Evolutionary conservation across 177 flowering plant genomes (phyloP).

Genomic region (Vitis hybrid): DNA sequence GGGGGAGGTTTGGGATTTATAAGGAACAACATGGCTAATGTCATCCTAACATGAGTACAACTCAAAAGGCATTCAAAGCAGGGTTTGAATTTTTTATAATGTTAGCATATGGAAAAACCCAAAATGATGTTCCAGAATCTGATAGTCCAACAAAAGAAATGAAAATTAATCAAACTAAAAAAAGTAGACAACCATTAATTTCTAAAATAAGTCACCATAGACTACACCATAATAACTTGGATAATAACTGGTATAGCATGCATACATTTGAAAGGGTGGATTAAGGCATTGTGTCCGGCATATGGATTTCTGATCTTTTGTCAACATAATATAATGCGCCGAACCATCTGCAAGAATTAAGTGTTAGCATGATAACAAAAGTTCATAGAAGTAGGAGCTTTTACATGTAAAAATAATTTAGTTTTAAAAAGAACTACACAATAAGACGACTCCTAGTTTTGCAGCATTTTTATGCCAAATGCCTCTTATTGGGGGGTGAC

Average conservation of each 20-base stretch:
- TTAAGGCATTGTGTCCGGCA: conserved; percentile 24
- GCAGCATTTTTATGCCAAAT: background rate
- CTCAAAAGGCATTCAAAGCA: background rate
- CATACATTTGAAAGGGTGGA: conserved; percentile 32
- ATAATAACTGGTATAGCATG: background rate
- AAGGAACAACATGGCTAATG: no score
- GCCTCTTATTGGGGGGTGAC: background rate
- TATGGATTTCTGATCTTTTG: conserved; percentile 33
- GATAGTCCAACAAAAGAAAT: background rate
- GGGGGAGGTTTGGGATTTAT: background rate
- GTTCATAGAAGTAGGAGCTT: background rate
- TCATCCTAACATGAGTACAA: background rate
- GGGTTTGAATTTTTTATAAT: background rate
- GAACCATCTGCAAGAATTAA: conserved; percentile 17
- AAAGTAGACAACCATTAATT: background rate
- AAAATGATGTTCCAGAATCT: background rate
- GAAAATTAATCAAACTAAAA: background rate
- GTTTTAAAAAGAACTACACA: background rate
- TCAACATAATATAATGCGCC: conserved; percentile 16
- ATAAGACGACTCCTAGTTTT: background rate
- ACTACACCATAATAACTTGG: background rate
- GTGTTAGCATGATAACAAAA: background rate
- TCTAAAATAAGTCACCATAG: background rate
- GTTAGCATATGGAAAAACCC: background rate
- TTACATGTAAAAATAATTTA: background rate